Conservation (phyloP, 768 basidiomycete species). For the Boletus bicolor region DNA sequence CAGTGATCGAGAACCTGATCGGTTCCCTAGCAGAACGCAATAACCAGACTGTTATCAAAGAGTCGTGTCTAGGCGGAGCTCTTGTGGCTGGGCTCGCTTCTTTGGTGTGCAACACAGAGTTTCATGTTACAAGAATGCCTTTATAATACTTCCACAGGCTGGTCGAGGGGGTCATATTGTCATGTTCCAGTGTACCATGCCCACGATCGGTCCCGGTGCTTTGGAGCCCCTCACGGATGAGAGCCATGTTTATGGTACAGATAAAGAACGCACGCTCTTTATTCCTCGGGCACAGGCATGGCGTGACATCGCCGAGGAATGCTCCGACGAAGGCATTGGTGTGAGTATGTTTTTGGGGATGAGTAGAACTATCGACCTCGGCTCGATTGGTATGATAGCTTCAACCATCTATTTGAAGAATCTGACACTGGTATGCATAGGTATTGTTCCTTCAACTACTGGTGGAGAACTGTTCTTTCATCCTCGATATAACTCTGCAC, state of each 20-base stretch:
- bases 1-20: slow-evolving; percentile 65
- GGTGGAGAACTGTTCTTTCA: slow-evolving; percentile 93
- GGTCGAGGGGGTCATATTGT: slow-evolving; percentile 76
- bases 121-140: slow-evolving; percentile 12
- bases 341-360: slow-evolving; percentile 88
- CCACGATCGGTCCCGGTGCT: slow-evolving; percentile 70
- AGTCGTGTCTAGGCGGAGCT: slow-evolving; percentile 76
- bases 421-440: slow-evolving; percentile 33
- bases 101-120: slow-evolving; percentile 47
- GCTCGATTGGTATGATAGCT: slow-evolving; percentile 63
- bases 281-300: slow-evolving; percentile 74
- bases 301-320: slow-evolving; percentile 82
- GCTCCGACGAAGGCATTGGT: slow-evolving; percentile 85
- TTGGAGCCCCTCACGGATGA: slow-evolving; percentile 59
- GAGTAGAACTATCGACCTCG: slow-evolving; percentile 77
- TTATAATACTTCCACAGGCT: slow-evolving; percentile 37
- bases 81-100: slow-evolving; percentile 69
- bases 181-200: slow-evolving; percentile 65
- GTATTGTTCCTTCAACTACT: slow-evolving; percentile 63
- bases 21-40: slow-evolving; percentile 62
- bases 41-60: slow-evolving; percentile 41
- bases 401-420: slow-evolving; percentile 1
- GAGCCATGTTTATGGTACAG: slow-evolving; percentile 68
- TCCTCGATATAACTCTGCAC: slow-evolving; percentile 74
- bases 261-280: slow-evolving; percentile 84